Evolutionary conservation across 73 alveolate species (phyloP), one percentile per base, ranked within the genome.

Genomic region (Paramecium octaurelia): DNA sequence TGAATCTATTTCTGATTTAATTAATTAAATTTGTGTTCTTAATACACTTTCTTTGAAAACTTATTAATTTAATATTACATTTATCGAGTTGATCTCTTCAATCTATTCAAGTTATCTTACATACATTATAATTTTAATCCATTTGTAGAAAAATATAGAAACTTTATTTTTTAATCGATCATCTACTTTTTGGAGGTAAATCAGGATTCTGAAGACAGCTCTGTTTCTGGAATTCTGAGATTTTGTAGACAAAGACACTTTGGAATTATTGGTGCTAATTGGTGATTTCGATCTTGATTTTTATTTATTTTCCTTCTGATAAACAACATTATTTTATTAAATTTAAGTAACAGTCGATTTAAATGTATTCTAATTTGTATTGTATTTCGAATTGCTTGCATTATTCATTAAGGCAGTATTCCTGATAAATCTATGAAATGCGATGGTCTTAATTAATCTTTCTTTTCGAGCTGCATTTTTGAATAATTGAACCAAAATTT

Each of bases 401-500:
- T 16, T 4, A 54, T 54, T 54, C 14, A 80, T 80, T 35, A 6
- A n/a, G 6, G 73, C 43, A 80, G 44, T 24, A 80, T 80, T 80
- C n/a, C 88, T 29, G 9, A 75, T 42, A 10, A 75, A 35, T 75
- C 88, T 21, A 80, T 80, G 73, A 46, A 80, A 80, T 44, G 91
- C 91, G 11, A 80, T 80, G 2, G 75, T 48, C 38, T 80, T 80
- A 5, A 80, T 34, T 43, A 80, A 80, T 80, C 91, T 80, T 18
- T 80, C 70, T 80, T 35, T 40, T n/a, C 91, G 18, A 23, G 75
- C 43, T 8, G 91, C 91, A 80, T 80, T 80, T 80, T 46, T 80
- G 34, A 80, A 80, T 44, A 80, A 21, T 40, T 46, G 10, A 2
- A 27, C 46, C 1, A 80, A 27, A 4, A 80, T 80, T 16, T 2